Base-by-base conservation (phyloP, 345 rosid genomes). In the Hypericum perforatum region DNA sequence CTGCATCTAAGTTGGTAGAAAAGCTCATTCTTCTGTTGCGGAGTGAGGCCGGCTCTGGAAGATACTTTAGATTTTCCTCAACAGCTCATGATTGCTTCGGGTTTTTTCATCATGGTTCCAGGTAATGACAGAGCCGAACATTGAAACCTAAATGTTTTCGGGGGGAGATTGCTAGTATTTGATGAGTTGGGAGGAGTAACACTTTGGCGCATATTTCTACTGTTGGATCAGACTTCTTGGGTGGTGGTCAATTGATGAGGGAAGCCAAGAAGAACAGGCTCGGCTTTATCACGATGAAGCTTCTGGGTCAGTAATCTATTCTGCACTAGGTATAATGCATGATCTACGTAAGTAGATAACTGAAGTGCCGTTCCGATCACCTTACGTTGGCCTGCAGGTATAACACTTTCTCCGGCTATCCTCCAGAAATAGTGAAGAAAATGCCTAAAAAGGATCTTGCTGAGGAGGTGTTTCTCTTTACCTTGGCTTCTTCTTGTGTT, bases 241-340 rank as follows among this genome's bases (percentile, higher is more conserved):
- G 49, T 92, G 98, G 98, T 92, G 98, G 98, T 92, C 98, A 9
- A 92, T 92, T 64, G 97, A 92, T 63, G 97, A 92, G 68, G 95
- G 89, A 63, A 89, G 97, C 58, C 61, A 67, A 43, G 98, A 92
- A 80, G 98, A 92, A 54, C 94, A 92, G 69, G 94, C 95, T 22
- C 83, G 79, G 16, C 78, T 92, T 50, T 80, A 77, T 76, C 66
- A 78, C 37, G 94, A 77, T 56, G 76, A 72, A 32, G 72, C 75
- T 62, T 78, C 86, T 52, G 86, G 97, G 99, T 85, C 44, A 74
- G 77, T 69, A 7, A 39, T 64, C 46, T 43, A 8, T 47, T 29
- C 5, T 11, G n/a, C 32, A 22, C 32, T 4, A 4, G 32, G 1
- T 22, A 1, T 22, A 22, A 22, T 4, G 1, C 32, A 22, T 22